These are phyloP conservation scores for Paramecium bursaria DNA, from an alignment of 73 alveolate species.

Conservation along the genomic window DNA sequence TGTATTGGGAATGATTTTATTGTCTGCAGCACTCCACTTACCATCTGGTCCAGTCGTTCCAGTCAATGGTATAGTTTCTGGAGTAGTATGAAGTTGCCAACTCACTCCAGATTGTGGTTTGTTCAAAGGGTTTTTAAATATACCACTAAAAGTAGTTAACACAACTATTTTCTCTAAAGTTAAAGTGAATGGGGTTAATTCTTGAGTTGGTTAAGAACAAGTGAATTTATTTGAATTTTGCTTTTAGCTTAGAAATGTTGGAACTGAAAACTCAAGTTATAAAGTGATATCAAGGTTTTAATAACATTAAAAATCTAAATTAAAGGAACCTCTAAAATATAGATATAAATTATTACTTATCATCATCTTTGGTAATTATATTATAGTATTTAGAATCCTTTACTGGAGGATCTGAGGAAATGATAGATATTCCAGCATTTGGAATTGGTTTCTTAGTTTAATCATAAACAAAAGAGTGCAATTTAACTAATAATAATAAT, in stretches of 20 bases:
- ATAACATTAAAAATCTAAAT: constrained; percentile 1
- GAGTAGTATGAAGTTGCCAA: not conserved
- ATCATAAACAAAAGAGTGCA: not conserved
- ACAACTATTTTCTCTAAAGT: constrained; percentile 1
- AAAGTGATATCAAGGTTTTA: constrained; percentile 4
- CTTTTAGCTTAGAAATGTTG: constrained; percentile 11
- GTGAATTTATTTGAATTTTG: not conserved
- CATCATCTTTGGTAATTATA: not conserved
- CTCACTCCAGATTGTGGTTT: not conserved
- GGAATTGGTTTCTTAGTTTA: constrained; percentile 19
- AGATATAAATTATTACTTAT: not conserved
- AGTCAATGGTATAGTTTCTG: not conserved
- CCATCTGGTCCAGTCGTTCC: constrained; percentile 29
- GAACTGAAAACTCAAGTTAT: constrained; percentile 10
- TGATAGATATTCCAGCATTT: constrained; percentile 22
- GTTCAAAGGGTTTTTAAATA: constrained; percentile 8
- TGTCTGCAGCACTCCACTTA: constrained; percentile 6
- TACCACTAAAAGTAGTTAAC: not conserved
- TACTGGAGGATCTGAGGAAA: constrained; percentile 11
- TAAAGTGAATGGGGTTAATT: not conserved
- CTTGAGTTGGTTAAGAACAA: not conserved
- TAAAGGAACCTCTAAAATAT: constrained; percentile 1
- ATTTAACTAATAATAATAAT: not conserved
- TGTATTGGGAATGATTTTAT: constrained; percentile 1
- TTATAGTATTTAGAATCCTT: constrained; percentile 36